A percentile compares a stretch with the other conserved stretches of the same genome.
phyloP scores from a whole-genome alignment of 2,329 filamentous ascomycete species.

The Colletotrichum chlorophyti region DNA sequence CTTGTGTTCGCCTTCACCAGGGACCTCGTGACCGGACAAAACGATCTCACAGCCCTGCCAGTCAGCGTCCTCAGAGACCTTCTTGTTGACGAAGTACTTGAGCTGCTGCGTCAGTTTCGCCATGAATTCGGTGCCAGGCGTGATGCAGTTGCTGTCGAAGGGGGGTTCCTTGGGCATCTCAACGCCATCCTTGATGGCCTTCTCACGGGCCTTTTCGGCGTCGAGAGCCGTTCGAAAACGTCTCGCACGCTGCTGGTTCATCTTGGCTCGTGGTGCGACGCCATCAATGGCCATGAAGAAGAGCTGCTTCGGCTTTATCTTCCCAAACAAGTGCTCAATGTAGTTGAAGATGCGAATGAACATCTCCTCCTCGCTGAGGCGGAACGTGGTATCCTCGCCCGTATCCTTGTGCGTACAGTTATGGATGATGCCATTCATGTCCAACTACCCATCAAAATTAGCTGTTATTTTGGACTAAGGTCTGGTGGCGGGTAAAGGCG shows the following conservation, averaged over 20 bases:
- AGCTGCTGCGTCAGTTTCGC: slow-evolving; percentile 91
- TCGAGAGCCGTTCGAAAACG: slow-evolving; percentile 95
- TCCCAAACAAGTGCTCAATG: slow-evolving; percentile 97
- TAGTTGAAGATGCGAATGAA: slow-evolving; percentile 99
- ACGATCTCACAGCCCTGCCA: slow-evolving; percentile 98
- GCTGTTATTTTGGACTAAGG: slow-evolving; percentile 41
- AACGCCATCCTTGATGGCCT: slow-evolving; percentile 86
- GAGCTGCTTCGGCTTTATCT: slow-evolving; percentile 97
- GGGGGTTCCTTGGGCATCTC: slow-evolving; percentile 94
- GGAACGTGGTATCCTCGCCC: slow-evolving; percentile 83
- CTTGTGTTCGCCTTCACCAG: slow-evolving; percentile 98
- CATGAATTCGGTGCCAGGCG: slow-evolving; percentile 97
- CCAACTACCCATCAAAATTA: slow-evolving; percentile 59
- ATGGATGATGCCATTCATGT: slow-evolving; percentile 99
- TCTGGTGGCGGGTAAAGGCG: slow-evolving; percentile 39
- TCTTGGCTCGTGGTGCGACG: slow-evolving; percentile 96
- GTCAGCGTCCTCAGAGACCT: slow-evolving; percentile 93
- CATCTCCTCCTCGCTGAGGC: slow-evolving; percentile 97
- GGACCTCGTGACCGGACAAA: slow-evolving; percentile 95
- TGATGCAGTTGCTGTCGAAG: slow-evolving; percentile 99
- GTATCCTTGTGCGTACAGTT: slow-evolving; percentile 99
- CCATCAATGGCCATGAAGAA: slow-evolving; percentile 99
- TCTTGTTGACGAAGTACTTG: slow-evolving; percentile 99
- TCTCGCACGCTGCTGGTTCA: slow-evolving; percentile 98
- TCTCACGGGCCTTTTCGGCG: slow-evolving; percentile 86